Percentiles rank a stretch among this genome's conserved stretches.
Evolutionary conservation across 305 asterid genomes (phyloP).

Genomic region (Solanum aculeatissimum): DNA sequence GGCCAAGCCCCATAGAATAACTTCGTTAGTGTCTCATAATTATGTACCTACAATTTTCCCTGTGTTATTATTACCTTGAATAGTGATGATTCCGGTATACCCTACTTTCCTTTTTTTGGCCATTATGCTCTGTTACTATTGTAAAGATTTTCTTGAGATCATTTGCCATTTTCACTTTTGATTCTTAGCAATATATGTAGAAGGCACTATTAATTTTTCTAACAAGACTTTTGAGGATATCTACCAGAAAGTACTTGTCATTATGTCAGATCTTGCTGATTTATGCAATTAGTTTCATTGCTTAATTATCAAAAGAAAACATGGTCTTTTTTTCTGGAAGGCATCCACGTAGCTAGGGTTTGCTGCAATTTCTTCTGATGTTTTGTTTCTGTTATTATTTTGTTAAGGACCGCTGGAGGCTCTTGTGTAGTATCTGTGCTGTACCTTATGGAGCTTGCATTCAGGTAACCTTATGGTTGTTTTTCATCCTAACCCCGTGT

Average conservation of each 20-base stretch:
- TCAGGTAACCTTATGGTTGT: conserved; percentile 50
- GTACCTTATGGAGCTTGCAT: conserved; percentile 99
- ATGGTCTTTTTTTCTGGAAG: neutral
- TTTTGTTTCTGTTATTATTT: neutral
- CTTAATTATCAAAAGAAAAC: neutral
- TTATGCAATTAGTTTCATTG: neutral
- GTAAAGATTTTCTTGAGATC: neutral
- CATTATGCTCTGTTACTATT: neutral
- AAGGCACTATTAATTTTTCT: neutral
- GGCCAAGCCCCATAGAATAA: neutral
- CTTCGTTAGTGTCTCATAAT: neutral
- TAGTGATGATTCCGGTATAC: neutral
- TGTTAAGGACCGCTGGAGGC: conserved; percentile 95
- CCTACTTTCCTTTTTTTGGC: neutral
- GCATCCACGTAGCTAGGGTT: neutral
- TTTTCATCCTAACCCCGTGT: conserved; percentile 1
- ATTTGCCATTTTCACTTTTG: neutral
- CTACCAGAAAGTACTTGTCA: neutral
- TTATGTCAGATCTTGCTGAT: neutral
- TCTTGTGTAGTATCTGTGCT: conserved; percentile 82
- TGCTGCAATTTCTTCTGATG: neutral
- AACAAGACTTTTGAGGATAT: neutral
- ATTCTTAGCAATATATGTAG: neutral
- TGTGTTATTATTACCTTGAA: neutral
- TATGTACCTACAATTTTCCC: neutral